Evolutionary conservation across 371 early-diverging fungal genomes (phyloP).

Genomic region (Scutellospora calospora): DNA sequence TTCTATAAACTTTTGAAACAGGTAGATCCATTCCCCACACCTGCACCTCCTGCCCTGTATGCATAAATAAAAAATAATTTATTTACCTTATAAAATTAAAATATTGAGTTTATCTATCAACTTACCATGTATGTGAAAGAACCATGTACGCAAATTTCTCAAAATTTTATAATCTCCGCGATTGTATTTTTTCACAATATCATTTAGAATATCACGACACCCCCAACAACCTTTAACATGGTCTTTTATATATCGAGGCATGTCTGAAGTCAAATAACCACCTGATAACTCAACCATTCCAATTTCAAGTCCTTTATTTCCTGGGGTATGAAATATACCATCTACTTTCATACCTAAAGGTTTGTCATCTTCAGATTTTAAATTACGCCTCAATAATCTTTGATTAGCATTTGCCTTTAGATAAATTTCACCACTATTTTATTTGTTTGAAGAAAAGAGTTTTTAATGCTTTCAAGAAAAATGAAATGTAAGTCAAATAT

Average conservation of each 20-base stretch:
- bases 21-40: slow-evolving; percentile 43
- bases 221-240: slow-evolving; percentile 40
- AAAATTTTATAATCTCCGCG: slow-evolving; percentile 39
- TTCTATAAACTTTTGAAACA: slow-evolving; percentile 31
- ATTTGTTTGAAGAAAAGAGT: neutral
- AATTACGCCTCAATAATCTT: slow-evolving; percentile 20
- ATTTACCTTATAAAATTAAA: slow-evolving; percentile 1
- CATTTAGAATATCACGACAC: slow-evolving; percentile 33
- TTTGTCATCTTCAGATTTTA: slow-evolving; percentile 38
- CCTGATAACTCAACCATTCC: slow-evolving; percentile 40
- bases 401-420: slow-evolving; percentile 39
- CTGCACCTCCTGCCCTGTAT: slow-evolving; percentile 37
- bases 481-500: neutral
- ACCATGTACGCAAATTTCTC: slow-evolving; percentile 23
- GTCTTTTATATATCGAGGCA: slow-evolving; percentile 43
- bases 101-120: slow-evolving; percentile 1
- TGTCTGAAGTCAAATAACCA: slow-evolving; percentile 23
- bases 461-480: neutral
- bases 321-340: slow-evolving; percentile 31
- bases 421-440: slow-evolving; percentile 40
- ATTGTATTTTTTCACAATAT: slow-evolving; percentile 26
- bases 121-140: slow-evolving; percentile 43
- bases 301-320: slow-evolving; percentile 33
- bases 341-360: slow-evolving; percentile 43
- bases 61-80: slow-evolving; percentile 34